Evolutionary conservation across 305 asterid species (phyloP), one percentile per base, ranked within the genome.

Genomic region (Fraxinus nigra): DNA sequence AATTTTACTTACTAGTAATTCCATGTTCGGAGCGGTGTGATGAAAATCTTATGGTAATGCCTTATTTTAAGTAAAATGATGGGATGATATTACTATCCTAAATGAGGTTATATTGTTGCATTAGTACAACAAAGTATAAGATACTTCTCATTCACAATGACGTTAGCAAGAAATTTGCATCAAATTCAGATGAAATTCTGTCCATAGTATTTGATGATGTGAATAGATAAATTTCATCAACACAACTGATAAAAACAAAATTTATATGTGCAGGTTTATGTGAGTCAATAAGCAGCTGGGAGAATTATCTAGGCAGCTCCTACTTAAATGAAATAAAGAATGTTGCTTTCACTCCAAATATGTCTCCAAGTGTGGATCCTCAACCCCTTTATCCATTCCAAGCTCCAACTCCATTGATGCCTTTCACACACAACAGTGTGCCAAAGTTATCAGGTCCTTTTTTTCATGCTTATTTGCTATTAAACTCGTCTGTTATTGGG

Each of bases 371-470:
- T 13, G 33, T 46, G 18, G 82, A 81, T 67, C 80, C 77, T 10
- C 79, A 78, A 13, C 61, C 86, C 26, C 72, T 70, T 67, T 30
- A 48, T 0, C 78, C 82, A n/a, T 24, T 63, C 65, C 72, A 56
- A 76, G 82, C 86, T 56, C 89, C 86, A 61, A 61, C 87, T 37
- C 85, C 89, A 40, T 20, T 83, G 78, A 72, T 80, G 72, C 89
- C 89, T 69, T 85, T 65, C 76, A 81, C 78, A 5, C 43, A 81
- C 54, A 82, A 80, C 16, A 61, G 78, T 8, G 72, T 75, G 40
- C 87, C 90, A 73, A 84, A 78, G 10, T 84, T 87, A 82, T 87
- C 90, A 81, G 86, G 90, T 85, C 82, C 0, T 7, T 4, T 28
- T 22, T 9, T 63, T 10, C 72, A 63, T 63, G 33, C 72, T 63